Percentiles rank a stretch among this genome's conserved stretches.
Evolutionary conservation across 495 filamentous ascomycete genomes (phyloP).

Genomic region (Delitschia confertaspora): DNA sequence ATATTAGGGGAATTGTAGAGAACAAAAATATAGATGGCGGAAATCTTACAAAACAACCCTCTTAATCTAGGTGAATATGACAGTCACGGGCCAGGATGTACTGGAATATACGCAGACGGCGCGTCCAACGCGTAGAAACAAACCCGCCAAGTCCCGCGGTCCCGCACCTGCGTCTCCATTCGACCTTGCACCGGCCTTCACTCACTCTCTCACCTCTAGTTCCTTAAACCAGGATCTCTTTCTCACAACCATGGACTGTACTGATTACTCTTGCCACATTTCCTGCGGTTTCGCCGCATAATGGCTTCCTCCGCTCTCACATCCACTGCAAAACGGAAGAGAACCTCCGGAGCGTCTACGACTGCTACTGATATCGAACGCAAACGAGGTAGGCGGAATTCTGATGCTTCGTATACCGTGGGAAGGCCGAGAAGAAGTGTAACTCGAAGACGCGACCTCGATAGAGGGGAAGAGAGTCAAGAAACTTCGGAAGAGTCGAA

Average conservation of each 20-base stretch:
- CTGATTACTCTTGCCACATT: not conserved
- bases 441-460: not conserved
- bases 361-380: too few relatives aligned
- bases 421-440: slow-evolving; percentile 6
- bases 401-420: too few relatives aligned
- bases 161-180: not conserved
- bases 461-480: not conserved
- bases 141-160: not conserved
- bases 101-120: not conserved
- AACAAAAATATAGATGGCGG: too few relatives aligned
- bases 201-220: not conserved
- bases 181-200: not conserved
- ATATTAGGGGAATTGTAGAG: too few relatives aligned
- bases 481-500: not conserved
- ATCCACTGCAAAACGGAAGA: too few relatives aligned
- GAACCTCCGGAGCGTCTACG: too few relatives aligned
- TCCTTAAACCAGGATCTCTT: not conserved
- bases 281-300: slow-evolving; percentile 1
- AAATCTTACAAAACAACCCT: too few relatives aligned
- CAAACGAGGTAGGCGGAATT: too few relatives aligned
- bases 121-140: too few relatives aligned
- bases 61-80: too few relatives aligned
- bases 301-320: too few relatives aligned
- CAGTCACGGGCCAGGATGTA: too few relatives aligned
- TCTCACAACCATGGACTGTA: slow-evolving; percentile 2